Base-by-base conservation (phyloP, 179 eudicot species). In the Camellia oleifera region DNA sequence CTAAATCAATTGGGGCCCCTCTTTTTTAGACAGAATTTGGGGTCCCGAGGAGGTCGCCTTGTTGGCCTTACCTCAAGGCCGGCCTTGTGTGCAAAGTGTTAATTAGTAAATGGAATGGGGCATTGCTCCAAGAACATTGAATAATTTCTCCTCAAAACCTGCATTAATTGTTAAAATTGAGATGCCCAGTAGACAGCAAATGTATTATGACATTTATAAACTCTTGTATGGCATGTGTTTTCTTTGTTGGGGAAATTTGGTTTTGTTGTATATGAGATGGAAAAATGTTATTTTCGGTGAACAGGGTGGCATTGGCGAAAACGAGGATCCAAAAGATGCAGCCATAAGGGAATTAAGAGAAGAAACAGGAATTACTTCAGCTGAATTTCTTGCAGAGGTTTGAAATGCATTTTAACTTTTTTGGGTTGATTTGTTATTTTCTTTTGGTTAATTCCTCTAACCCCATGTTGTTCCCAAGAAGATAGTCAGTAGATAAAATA, bases 361-460 rank as follows among this genome's bases (percentile, higher is more conserved):
- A 90, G 99, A 96, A 88, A 96, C 99, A 12, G 99, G 99, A 78
- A 90, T 92, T 78, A 87, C 89, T 52, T 92, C 98, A 57, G 99
- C 90, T 65, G 92, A 96, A 86, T 79, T 91, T 71, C 83, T 96
- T 84, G 96, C 91, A 14, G 98, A 96, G 98, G 99, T 96, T 80
- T 79, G 78, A 64, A 8, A 14, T 52, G 46, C 50, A 18, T n/a
- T 60, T 78, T 67, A 40, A 18, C 72, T 65, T 32, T 78, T 45
- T 14, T 57, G 80, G 74, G 69, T 71, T 79, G 53, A 69, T 26
- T 42, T 50, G 18, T 48, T 57, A 65, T 13, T 32, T 32, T 46
- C 52, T 70, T 81, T 61, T 60, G 65, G 61, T 77, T 46, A 7
- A 54, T 74, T 56, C 81, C 12, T 46, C 48, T 12, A 42, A 57